Evolutionary conservation across 306 rosid species (phyloP), one percentile per base, ranked within the genome.

Genomic region (Pachyrhizus erosus): DNA sequence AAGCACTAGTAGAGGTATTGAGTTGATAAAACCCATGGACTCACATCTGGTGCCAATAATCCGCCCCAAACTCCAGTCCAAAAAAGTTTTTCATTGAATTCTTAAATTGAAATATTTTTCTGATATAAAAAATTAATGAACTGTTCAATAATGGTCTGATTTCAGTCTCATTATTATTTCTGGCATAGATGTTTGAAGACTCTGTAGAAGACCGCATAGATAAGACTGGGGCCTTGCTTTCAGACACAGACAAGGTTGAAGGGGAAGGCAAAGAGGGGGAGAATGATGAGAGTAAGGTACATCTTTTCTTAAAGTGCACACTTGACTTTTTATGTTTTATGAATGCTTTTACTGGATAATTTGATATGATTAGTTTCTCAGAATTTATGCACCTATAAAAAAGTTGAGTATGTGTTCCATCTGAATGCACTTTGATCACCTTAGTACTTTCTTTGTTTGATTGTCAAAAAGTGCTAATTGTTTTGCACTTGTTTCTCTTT

Each of bases 261-360:
- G 97, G 93, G 21, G 95, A 92, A 86, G 79, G 78, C 24, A 92
- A 91, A 87, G 95, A 91, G 45, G 89, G 84, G 27, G 97, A 89
- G 3, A 57, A 76, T 58, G 94, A 89, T 78, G 96, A 93, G 69
- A 90, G 54, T 86, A 91, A 93, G 96, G 97, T 93, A 76, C 43
- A 29, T 27, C 49, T 54, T 27, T 64, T 71, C 54, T 70, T 66
- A 21, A 31, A 68, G 31, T 3, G 60, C 4, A 55, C 42, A 70
- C 69, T 9, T 58, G 2, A 68, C 37, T 37, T 34, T 27, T 43
- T 45, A 14, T 14, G 40, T 70, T 37, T n/a, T 27, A 11, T 23
- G 17, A 10, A 54, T 27, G 34, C 60, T 49, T 48, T 9, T 27
- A 74, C 48, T 52, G 68, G 34, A 27, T 75, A 37, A 55, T 18